Base-by-base conservation (phyloP, 129 eudicot species). In the Tagetes erecta region DNA sequence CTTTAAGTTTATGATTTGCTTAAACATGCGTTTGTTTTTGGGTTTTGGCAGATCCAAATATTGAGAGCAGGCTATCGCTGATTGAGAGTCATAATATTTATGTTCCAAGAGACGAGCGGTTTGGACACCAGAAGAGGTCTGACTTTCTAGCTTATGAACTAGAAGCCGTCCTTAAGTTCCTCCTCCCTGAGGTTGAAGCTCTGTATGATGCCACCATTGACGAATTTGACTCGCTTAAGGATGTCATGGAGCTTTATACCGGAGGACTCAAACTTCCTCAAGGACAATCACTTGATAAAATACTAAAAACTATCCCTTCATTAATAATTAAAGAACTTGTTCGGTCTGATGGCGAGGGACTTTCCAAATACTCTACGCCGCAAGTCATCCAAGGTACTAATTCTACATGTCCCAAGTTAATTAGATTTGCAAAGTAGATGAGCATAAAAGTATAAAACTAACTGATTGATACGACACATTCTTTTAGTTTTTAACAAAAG, bases 101-200 rank as follows among this genome's bases (percentile, higher is more conserved):
- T 68, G 89, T 86, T 40, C 91, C 89, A 47, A 80, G 91, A 66
- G 91, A 86, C 64, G 89, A 89, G 64, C 71, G 77, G 46, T 89
- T 86, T 68, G 84, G 82, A 13, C 84, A 84, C 66, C 33, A 77
- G 36, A 86, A 83, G 72, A 10, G 72, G 77, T 71, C 87, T 0
- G 89, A 83, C 76, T 84, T 89, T 70, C 76, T 83, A 5, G 86
- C 83, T 41, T 74, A 74, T 66, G 82, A 76, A 27, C 8, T 86
- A 20, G 86, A 86, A 67, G 69, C 83, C 9, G 10, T 86, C 8
- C 81, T 77, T 55, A 86, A 84, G 42, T 67, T 72, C 38, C 69
- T 82, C 34, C 71, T 73, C 55, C 82, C 84, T 0, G 85, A 75
- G 84, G 62, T 81, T 63, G 82, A 80, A 47, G 66, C 84, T 70